Base-by-base conservation (phyloP, 1,284 basidiomycete species). In the Ganoderma leucocontextum region DNA sequence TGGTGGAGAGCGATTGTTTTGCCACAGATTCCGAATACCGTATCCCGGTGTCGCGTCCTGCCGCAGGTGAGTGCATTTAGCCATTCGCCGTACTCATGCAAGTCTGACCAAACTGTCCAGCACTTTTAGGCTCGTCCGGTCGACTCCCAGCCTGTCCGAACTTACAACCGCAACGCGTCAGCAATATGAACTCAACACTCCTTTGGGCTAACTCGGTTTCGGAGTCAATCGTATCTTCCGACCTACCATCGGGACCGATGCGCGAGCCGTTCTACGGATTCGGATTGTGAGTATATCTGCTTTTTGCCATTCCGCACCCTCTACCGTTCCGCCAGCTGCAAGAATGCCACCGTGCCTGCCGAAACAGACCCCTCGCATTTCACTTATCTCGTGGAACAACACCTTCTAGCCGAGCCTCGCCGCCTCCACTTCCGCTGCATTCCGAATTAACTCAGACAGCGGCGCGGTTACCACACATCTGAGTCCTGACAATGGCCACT, bases 11-110 rank as follows among this genome's bases (percentile, higher is more conserved):
- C 22, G 52, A 39, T 39, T 39, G 52, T 55, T 35, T 25, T 55
- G 52, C 52, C 52, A 39, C 39, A 19, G 52, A 33, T 19, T 15
- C 52, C 33, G 52, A 15, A 35, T 55, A 29, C 29, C 17, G 52
- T 25, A 22, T n/a, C 8, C 44, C 44, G 44, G 52, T n/a, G 8
- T 15, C 25, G 15, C 9, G 15, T 35, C 35, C 19, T 58, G 35
- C 55, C 25, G 17, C 53, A n/a, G 55, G 58, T 60, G 58, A 42
- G 58, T 60, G 58, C n/a, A 39, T 60, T 39, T 41, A 15, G 58
- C 58, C 38, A 60, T 60, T 60, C 58, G 36, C 41, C 58, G n/a
- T 29, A 60, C 15, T 3, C 22, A 25, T 39, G 13, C 22, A 1
- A 7, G 47, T 25, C 47, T 25, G 47, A 49, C 47, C 25, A n/a